These are phyloP conservation scores for Leishmania aethiopica DNA, from an alignment of 208 protist genomes.

Conservation along the genomic window DNA sequence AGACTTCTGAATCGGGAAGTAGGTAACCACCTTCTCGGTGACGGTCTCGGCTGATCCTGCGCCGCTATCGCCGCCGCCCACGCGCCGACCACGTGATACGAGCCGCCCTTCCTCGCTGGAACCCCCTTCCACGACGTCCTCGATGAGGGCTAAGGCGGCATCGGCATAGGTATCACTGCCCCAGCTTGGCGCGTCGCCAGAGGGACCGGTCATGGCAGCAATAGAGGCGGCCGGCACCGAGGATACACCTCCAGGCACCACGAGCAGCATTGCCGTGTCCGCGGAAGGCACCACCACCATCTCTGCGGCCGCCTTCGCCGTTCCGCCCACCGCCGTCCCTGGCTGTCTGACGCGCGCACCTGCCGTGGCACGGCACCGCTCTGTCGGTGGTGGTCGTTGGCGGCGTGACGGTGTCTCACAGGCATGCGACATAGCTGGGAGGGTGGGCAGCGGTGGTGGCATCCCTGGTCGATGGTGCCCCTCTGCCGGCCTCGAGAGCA, in stretches of 20 bases:
- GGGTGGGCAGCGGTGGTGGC: not conserved
- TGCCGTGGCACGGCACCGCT: not conserved
- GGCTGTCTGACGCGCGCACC: not conserved
- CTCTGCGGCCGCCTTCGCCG: not conserved
- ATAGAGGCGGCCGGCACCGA: slow-evolving; percentile 1
- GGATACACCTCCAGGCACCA: slow-evolving; percentile 19
- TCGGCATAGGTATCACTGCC: slow-evolving; percentile 13
- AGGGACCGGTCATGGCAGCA: slow-evolving; percentile 11
- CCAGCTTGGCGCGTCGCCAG: slow-evolving; percentile 13
- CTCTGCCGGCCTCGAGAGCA: not conserved
- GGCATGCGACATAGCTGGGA: not conserved
- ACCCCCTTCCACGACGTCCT: slow-evolving; percentile 4
- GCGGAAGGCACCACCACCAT: not conserved
- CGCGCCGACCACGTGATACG: not conserved
- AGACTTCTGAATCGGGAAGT: slow-evolving; percentile 19
- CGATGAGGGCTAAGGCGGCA: slow-evolving; percentile 19
- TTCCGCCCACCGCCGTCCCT: not conserved
- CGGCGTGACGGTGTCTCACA: not conserved
- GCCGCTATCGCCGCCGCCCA: not conserved
- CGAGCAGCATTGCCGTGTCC: slow-evolving; percentile 5
- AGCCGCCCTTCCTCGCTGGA: not conserved
- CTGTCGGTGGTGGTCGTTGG: not conserved
- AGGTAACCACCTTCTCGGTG: slow-evolving; percentile 16
- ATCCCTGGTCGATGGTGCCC: not conserved
- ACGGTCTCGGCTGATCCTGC: not conserved